phyloP scores from a whole-genome alignment of 208 protist genomes.

The Acanthamoeba castellanii region DNA sequence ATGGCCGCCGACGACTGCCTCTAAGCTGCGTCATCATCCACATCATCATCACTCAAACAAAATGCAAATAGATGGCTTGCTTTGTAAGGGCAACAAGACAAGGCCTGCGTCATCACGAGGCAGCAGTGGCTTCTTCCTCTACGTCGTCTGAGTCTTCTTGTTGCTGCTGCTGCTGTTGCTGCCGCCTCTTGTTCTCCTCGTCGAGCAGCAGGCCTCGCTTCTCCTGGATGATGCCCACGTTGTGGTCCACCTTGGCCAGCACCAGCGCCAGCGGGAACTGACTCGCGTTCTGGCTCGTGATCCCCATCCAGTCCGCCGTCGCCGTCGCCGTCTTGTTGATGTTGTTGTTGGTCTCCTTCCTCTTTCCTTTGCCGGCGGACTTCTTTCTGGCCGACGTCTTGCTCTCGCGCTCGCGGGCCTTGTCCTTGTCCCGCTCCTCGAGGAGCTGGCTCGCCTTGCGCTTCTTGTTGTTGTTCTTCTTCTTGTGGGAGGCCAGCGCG shows the following conservation, averaged over 20 bases:
- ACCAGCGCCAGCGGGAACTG: constrained; percentile 3
- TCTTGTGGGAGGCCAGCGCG: neutral
- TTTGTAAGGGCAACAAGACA: too few relatives aligned
- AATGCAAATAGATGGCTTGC: too few relatives aligned
- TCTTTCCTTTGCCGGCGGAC: neutral
- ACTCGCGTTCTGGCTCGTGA: constrained; percentile 44
- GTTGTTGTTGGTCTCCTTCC: neutral
- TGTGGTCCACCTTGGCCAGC: constrained; percentile 30
- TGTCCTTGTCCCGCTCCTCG: constrained; percentile 31
- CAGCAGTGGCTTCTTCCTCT: too few relatives aligned
- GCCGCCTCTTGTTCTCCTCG: constrained; percentile 22
- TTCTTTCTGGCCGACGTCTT: neutral
- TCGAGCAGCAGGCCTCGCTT: constrained; percentile 13
- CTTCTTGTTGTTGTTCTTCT: neutral
- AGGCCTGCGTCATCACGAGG: too few relatives aligned
- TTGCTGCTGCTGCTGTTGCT: neutral
- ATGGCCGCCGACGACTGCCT: too few relatives aligned
- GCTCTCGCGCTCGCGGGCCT: neutral
- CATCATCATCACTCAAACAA: too few relatives aligned
- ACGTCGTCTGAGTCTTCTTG: too few relatives aligned
- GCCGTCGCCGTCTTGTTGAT: too few relatives aligned
- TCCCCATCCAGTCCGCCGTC: neutral
- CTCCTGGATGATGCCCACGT: constrained; percentile 53
- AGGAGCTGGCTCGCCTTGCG: constrained; percentile 36
- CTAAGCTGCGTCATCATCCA: too few relatives aligned